Evolutionary conservation across 2,329 filamentous ascomycete species (phyloP), one percentile per base, ranked within the genome.

Genomic region (Fusarium agapanthi): DNA sequence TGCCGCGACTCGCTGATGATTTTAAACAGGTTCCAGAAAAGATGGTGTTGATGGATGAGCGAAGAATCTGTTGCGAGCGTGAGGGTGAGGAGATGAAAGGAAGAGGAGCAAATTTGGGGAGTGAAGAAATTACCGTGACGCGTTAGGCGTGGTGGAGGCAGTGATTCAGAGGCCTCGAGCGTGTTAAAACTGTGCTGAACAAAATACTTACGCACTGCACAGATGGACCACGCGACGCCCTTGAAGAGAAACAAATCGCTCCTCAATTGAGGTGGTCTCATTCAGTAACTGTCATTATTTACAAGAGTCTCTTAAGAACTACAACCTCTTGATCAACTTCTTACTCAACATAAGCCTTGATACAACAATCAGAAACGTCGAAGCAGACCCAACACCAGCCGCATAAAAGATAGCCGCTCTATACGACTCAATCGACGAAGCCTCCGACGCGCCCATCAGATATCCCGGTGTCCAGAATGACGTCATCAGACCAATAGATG

Each of bases 321-420:
- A 67, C 11, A 67, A 2, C 13, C 30, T 22, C 11, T 67, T 67
- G 3, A 54, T n/a, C 5, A 67, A 26, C 13, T 24, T 53, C 7
- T 18, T 61, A 2, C 65, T 67, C 7, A 67, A 16, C 12, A 35
- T 16, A 5, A 67, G 38, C 24, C 65, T 44, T 0, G 54, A 67
- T 1, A n/a, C 2, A 3, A 35, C 7, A 1, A 67, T 53, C 2
- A 67, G 0, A 1, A 67, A 6, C 1, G 47, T 67, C 0, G 63
- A 41, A 30, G 35, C 34, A 3, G 35, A 61, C 3, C 65, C 65
- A n/a, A 67, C 63, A 22, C 54, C 63, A 0, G 65, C 65, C 0
- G 63, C 65, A 10, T 65, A 69, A 6, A 69, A 69, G 0, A 69
- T 69, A 4, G 67, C 67, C 0, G 65, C 43, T 5, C 51, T 30